Base-by-base conservation (phyloP, 371 early-diverging fungal species). In the Mortierella polycephala region DNA sequence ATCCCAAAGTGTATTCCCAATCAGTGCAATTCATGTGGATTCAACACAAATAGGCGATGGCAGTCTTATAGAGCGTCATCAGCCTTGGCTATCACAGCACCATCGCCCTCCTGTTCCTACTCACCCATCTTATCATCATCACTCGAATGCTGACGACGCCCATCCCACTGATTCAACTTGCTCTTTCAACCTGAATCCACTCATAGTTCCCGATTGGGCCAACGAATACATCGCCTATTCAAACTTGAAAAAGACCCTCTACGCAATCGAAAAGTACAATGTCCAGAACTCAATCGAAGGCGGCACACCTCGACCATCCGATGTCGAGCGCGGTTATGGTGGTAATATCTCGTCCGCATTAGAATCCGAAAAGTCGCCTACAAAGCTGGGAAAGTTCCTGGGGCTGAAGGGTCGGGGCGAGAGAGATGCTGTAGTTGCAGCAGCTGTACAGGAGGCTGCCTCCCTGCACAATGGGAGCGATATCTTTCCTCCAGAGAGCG, bases 191-290 rank as follows among this genome's bases (percentile, higher is more conserved):
- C 44, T 14, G 18, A 12, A 55, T 21, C 47, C 10, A 44, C 7
- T 30, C 13, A 23, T 62, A 79, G 79, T 79, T n/a, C 79, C 79
- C 39, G 79, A 79, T 60, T 79, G 79, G 79, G 79, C 79, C 60
- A 72, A 46, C 60, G 79, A 72, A 45, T 79, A 79, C 69, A 54
- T 79, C 46, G 79, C 79, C n/a, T 79, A 79, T 23, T 72, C 79
- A 12, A 65, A 72, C 21, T 59, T 79, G 9, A 79, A 79, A 46
- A 79, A 79, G 69, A 79, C 69, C 0, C 73, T 79, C 41, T 79
- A 79, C 50, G 69, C 79, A 51, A 79, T 79, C 50, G 79, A 79
- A 30, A 72, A 73, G 57, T 79, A 69, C 54, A 72, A 79, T 46
- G 71, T 63, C 58, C 76, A 75, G 52, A 41, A 64, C 23, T 54